Evolutionary conservation across 2,329 filamentous ascomycete species (phyloP).

Genomic region (Epicoccum sorghinum): DNA sequence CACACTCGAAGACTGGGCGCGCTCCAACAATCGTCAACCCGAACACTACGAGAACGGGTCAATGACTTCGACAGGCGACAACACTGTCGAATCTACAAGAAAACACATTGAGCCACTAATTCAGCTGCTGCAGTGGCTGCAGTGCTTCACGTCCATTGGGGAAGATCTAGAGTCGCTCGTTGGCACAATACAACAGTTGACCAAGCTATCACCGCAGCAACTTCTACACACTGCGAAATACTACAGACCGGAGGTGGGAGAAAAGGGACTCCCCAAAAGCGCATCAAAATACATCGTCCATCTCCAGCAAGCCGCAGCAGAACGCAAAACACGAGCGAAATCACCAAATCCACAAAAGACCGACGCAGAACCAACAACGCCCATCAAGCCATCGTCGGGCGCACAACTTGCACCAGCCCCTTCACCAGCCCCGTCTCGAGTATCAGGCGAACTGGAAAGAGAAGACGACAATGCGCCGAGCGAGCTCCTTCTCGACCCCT

Average conservation of each 20-base stretch:
- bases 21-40: conserved; percentile 88
- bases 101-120: conserved; percentile 88
- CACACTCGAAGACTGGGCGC: conserved; percentile 92
- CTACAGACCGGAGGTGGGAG: conserved; percentile 92
- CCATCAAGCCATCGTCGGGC: conserved; percentile 35
- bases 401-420: conserved; percentile 25
- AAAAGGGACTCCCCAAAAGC: conserved; percentile 87
- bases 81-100: conserved; percentile 81
- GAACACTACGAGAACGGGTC: conserved; percentile 96
- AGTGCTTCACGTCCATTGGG: conserved; percentile 93
- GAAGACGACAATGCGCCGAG: conserved; percentile 74
- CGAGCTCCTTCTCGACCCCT: conserved; percentile 82
- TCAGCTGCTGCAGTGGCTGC: conserved; percentile 94
- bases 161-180: conserved; percentile 90
- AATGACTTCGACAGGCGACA: conserved; percentile 82
- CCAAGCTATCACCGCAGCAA: conserved; percentile 82
- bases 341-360: conserved; percentile 48
- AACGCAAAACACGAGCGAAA: conserved; percentile 47
- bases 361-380: conserved; percentile 40
- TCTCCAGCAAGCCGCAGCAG: conserved; percentile 74
- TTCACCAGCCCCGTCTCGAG: conserved; percentile 41
- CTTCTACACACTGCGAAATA: conserved; percentile 90
- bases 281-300: conserved; percentile 84
- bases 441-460: conserved; percentile 57
- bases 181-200: conserved; percentile 86